Conservation (phyloP, 345 rosid species). For the Luvunga scandens region DNA sequence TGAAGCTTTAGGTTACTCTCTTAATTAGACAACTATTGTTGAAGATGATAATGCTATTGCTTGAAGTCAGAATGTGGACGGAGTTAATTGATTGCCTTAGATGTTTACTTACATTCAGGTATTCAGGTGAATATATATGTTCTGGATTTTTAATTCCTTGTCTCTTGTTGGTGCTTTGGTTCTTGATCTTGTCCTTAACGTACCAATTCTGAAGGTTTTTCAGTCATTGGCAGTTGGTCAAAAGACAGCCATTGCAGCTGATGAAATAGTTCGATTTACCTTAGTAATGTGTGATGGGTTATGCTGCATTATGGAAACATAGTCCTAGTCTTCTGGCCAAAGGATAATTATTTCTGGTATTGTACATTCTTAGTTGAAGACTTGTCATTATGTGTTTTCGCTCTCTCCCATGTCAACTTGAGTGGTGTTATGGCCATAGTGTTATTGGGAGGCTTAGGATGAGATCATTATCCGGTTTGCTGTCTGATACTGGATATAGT, state of each 20-base stretch:
- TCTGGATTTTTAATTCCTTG: background rate
- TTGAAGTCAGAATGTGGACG: background rate
- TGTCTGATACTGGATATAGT: background rate
- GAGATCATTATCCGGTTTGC: background rate
- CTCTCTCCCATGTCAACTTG: background rate
- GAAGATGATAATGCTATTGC: background rate
- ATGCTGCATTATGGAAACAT: background rate
- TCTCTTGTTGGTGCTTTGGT: background rate
- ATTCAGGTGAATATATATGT: background rate
- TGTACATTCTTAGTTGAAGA: background rate
- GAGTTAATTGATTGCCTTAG: background rate
- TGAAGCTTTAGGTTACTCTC: background rate
- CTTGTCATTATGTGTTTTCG: background rate
- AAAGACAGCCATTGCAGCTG: background rate
- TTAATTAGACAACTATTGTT: background rate
- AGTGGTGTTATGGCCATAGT: background rate
- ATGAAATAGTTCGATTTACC: background rate
- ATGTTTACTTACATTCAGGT: background rate
- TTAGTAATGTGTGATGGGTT: background rate
- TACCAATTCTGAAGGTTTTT: background rate
- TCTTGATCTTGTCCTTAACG: background rate
- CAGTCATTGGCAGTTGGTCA: background rate
- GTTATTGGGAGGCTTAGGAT: background rate
- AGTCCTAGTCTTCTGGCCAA: background rate
- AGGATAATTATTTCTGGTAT: background rate